Evolutionary conservation across 78 protist species (phyloP).

Genomic region (Dictyostelium citrinum): DNA sequence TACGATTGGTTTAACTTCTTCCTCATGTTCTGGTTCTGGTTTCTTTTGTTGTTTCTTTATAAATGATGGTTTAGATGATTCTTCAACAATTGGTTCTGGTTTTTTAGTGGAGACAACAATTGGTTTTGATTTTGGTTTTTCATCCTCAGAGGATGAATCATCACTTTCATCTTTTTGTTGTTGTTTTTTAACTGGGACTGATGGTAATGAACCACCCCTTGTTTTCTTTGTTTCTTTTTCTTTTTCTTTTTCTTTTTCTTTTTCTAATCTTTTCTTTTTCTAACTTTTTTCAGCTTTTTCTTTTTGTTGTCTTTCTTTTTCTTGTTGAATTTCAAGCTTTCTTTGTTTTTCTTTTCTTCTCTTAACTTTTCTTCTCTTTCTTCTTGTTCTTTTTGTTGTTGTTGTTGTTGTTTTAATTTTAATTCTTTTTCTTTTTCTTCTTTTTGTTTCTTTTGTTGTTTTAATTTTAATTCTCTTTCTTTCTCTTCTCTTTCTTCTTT

Average conservation of each 20-base stretch:
- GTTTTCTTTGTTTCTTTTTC: neutral
- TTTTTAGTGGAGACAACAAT: neutral
- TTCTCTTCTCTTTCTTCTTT: neutral
- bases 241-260: neutral
- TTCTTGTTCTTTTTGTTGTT: constrained; percentile 26
- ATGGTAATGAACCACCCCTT: constrained; percentile 35
- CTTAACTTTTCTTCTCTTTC: constrained; percentile 1
- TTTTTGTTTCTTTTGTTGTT: neutral
- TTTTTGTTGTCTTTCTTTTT: constrained; percentile 19
- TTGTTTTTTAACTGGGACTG: constrained; percentile 27
- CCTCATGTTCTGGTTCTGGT: neutral
- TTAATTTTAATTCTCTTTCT: neutral
- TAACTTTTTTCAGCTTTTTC: neutral
- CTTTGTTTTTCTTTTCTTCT: constrained; percentile 1
- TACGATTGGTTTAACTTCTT: neutral
- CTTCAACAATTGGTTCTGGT: neutral
- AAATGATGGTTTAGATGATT: neutral
- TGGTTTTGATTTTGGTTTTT: neutral
- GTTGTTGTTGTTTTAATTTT: neutral
- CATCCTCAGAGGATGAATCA: neutral
- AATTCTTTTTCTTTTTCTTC: neutral
- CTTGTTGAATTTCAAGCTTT: constrained; percentile 21
- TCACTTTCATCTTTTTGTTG: neutral
- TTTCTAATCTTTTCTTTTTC: neutral
- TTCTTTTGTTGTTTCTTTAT: neutral